phyloP scores from a whole-genome alignment of 2,329 filamentous ascomycete genomes.

The Neocatenulostroma microsporum region DNA sequence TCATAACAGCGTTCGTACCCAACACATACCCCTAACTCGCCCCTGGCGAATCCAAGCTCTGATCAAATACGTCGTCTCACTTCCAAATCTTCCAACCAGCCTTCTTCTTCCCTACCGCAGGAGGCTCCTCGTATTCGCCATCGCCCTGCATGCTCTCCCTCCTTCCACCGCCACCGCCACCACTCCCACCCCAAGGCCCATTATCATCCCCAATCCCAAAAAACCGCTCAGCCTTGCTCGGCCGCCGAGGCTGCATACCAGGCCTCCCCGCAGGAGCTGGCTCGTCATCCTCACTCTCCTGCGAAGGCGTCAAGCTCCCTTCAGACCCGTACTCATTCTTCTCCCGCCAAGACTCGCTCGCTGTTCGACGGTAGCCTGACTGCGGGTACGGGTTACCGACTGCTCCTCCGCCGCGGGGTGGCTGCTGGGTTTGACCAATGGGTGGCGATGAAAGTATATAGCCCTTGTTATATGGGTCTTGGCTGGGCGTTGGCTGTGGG shows the following conservation, averaged over 20 bases:
- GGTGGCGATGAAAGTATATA: slow-evolving; percentile 20
- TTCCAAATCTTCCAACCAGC: slow-evolving; percentile 22
- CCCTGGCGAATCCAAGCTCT: no score
- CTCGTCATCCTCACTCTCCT: slow-evolving; percentile 25
- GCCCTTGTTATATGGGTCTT: slow-evolving; percentile 12
- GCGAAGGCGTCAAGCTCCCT: slow-evolving; percentile 19
- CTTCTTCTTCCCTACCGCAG: slow-evolving; percentile 6
- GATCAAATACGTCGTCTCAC: slow-evolving; percentile 4
- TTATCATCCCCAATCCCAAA: slow-evolving; percentile 20
- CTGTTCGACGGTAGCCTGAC: slow-evolving; percentile 4
- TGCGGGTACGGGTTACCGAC: slow-evolving; percentile 1
- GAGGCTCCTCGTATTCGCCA: slow-evolving; percentile 10
- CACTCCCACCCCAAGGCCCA: slow-evolving; percentile 11
- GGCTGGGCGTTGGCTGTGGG: neutral
- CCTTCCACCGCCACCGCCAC: slow-evolving; percentile 4
- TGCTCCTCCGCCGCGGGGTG: neutral
- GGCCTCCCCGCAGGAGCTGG: no score
- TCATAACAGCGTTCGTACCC: no score
- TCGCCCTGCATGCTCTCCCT: slow-evolving; percentile 11
- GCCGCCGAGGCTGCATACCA: slow-evolving; percentile 13
- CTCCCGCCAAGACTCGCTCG: slow-evolving; percentile 1
- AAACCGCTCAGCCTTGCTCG: slow-evolving; percentile 27
- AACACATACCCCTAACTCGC: no score
- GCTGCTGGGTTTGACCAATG: slow-evolving; percentile 11
- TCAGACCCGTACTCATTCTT: slow-evolving; percentile 16